Base-by-base conservation (phyloP, 805 yeast genomes). In the Komagataella pastoris region DNA sequence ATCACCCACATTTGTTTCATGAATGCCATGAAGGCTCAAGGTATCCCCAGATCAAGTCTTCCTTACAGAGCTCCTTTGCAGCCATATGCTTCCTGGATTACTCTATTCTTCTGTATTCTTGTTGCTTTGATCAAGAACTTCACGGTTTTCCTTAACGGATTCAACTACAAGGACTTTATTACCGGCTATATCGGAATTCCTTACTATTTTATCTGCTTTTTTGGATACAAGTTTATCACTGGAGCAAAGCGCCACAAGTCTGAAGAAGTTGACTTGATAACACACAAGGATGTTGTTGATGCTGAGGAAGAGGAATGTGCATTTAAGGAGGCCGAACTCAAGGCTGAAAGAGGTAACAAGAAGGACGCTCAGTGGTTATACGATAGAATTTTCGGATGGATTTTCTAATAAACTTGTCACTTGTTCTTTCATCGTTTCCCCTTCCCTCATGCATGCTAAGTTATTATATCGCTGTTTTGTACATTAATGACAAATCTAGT, bases 111-210 rank as follows among this genome's bases (percentile, higher is more conserved):
- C 55, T 80, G 86, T 64, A 53, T 67, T 50, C 51, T 84, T 50
- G 71, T 85, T 54, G 73, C 82, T 7, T 58, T 85, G 48, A 77
- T 81, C 62, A 85, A 85, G 67, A 83, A 83, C 58, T 84, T 83
- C 64, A 80, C 88, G 1, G 89, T 79, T 2, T 85, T 85, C 70
- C 69, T 85, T 57, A 67, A 64, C 14, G 57, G 57, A 2, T 81
- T 85, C 63, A 75, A 77, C 56, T 81, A 80, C 67, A 77, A 79
- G 65, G 71, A 72, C 17, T 86, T 86, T 61, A 82, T 85, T 60
- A 83, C 91, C 40, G 89, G 90, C 47, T 85, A 85, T 67, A 81
- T 85, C 59, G 85, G 86, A 30, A 74, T 85, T 49, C 88, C 88
- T 43, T 80, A 83, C 8, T 85, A 74, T 58, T 45, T 81, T 43